A percentile compares a stretch with the other conserved stretches of the same genome.
These are phyloP conservation scores for Xerocomellus intermedius DNA, from an alignment of 768 basidiomycete species.

Conservation along the genomic window DNA sequence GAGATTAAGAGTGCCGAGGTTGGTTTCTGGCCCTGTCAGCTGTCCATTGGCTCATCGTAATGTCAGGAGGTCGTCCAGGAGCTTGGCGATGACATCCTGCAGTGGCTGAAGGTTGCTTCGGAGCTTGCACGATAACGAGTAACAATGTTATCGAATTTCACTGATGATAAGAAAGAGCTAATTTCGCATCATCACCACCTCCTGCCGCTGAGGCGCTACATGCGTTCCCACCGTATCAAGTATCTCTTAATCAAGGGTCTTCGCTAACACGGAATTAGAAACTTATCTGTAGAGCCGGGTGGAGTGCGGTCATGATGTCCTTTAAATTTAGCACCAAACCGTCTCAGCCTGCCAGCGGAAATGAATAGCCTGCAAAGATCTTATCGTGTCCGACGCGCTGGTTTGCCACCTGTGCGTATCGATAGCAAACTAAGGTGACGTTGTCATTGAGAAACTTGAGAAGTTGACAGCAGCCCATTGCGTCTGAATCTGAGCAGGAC, in stretches of 20 bases:
- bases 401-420: neutral
- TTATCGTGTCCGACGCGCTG: neutral
- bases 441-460: neutral
- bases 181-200: constrained; percentile 4
- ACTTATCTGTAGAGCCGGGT: neutral
- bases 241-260: constrained; percentile 4
- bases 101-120: constrained; percentile 32
- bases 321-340: constrained; percentile 7
- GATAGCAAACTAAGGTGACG: neutral
- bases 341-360: constrained; percentile 12
- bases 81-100: constrained; percentile 46
- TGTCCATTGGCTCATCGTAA: constrained; percentile 3
- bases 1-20: constrained; percentile 42
- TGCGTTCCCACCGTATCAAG: constrained; percentile 22
- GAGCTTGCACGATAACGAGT: constrained; percentile 21
- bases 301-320: constrained; percentile 7
- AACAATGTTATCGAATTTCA: constrained; percentile 21
- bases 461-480: neutral
- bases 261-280: constrained; percentile 7
- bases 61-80: constrained; percentile 54
- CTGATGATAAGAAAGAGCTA: constrained; percentile 16
- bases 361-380: constrained; percentile 8
- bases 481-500: neutral
- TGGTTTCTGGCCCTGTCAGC: constrained; percentile 13
- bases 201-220: neutral